A percentile compares a stretch with the other conserved stretches of the same genome.
These are phyloP conservation scores for Fusarium sarcochroum DNA, from an alignment of 2,329 filamentous ascomycete species.

Conservation along the genomic window DNA sequence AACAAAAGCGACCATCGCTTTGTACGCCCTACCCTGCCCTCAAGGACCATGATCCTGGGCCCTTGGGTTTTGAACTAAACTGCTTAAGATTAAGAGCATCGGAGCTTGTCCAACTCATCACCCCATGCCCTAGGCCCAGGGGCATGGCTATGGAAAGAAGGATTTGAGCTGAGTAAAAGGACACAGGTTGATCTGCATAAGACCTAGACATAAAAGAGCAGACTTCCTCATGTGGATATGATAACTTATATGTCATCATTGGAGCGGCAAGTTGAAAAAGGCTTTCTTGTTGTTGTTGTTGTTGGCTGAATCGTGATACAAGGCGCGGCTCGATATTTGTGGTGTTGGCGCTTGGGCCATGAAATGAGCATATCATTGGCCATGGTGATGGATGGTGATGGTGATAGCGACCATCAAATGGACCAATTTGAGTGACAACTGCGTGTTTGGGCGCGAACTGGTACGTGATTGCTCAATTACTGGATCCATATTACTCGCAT, in stretches of 20 bases:
- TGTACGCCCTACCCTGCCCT: slow-evolving; percentile 18
- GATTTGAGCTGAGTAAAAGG: slow-evolving; percentile 19
- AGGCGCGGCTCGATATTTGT: slow-evolving; percentile 11
- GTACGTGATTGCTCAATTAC: slow-evolving; percentile 14
- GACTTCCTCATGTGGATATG: slow-evolving; percentile 7
- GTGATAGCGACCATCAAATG: slow-evolving; percentile 14
- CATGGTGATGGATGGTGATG: slow-evolving; percentile 14
- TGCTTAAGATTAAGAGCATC: slow-evolving; percentile 36
- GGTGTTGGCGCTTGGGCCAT: slow-evolving; percentile 36
- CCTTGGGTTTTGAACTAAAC: slow-evolving; percentile 26
- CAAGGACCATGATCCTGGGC: slow-evolving; percentile 32
- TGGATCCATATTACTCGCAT: background rate
- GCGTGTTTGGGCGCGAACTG: slow-evolving; percentile 6
- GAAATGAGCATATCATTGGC: slow-evolving; percentile 22
- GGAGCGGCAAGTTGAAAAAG: slow-evolving; percentile 2
- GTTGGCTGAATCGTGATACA: slow-evolving; percentile 27
- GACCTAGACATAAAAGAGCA: slow-evolving; percentile 9
- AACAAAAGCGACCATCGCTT: slow-evolving; percentile 12
- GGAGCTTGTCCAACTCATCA: slow-evolving; percentile 36
- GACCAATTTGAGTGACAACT: slow-evolving; percentile 19
- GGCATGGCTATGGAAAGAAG: slow-evolving; percentile 25
- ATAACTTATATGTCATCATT: slow-evolving; percentile 3
- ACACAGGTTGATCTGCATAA: slow-evolving; percentile 19
- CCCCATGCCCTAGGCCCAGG: slow-evolving; percentile 40
- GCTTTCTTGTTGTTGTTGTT: slow-evolving; percentile 15